Percentiles rank a stretch among this genome's conserved stretches.
Conservation (phyloP, 345 rosid genomes). For the Physaria fendleri region DNA sequence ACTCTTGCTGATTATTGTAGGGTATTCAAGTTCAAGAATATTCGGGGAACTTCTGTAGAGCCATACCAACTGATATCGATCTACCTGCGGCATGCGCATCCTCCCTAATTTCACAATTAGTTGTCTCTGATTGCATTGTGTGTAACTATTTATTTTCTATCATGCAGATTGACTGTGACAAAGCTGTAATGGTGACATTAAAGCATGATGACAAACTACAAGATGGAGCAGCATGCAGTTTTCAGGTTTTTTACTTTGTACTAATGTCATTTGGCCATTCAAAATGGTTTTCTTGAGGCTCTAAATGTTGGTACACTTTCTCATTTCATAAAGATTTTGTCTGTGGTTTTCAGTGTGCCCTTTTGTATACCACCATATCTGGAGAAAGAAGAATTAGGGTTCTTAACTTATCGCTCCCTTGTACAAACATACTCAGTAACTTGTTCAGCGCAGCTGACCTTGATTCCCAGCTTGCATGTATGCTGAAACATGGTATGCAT, state of each 20-base stretch:
- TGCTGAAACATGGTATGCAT: slow-evolving; percentile 81
- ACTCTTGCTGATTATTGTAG: slow-evolving; percentile 31
- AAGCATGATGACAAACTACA: slow-evolving; percentile 95
- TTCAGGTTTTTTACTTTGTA: slow-evolving; percentile 60
- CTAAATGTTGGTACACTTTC: not conserved
- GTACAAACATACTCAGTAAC: slow-evolving; percentile 84
- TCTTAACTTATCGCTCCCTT: slow-evolving; percentile 78
- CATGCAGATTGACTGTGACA: slow-evolving; percentile 92
- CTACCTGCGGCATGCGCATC: slow-evolving; percentile 74
- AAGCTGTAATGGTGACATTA: slow-evolving; percentile 81
- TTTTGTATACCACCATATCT: slow-evolving; percentile 82
- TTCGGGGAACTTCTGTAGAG: slow-evolving; percentile 90
- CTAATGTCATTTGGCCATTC: slow-evolving; percentile 1
- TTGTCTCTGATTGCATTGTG: not conserved
- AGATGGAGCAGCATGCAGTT: slow-evolving; percentile 89
- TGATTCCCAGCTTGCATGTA: slow-evolving; percentile 90
- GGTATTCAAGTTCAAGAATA: slow-evolving; percentile 98
- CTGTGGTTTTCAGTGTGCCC: slow-evolving; percentile 70
- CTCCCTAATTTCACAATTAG: not conserved
- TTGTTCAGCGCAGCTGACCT: slow-evolving; percentile 91
- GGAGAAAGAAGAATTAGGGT: slow-evolving; percentile 98
- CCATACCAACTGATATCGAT: slow-evolving; percentile 94
- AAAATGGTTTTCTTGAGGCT: not conserved
- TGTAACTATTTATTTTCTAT: not conserved
- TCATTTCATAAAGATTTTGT: slow-evolving; percentile 9